phyloP scores from a whole-genome alignment of 2,329 filamentous ascomycete genomes.

The Exophiala lecanii-corni region DNA sequence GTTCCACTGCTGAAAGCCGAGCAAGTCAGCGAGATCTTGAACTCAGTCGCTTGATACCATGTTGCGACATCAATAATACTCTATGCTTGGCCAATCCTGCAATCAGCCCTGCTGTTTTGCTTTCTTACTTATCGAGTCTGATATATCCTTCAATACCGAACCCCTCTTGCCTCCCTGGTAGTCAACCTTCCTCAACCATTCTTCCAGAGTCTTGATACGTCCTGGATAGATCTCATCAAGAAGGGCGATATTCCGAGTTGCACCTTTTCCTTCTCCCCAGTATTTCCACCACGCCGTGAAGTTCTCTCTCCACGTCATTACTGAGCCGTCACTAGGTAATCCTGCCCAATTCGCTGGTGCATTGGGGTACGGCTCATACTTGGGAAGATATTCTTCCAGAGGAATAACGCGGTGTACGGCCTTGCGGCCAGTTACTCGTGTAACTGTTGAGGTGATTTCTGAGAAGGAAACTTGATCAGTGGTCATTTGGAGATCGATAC shows the following conservation, averaged over 20 bases:
- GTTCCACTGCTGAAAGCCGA: conserved; percentile 44
- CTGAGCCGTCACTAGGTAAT: conserved; percentile 27
- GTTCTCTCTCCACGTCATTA: conserved; percentile 41
- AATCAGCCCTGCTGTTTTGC: too few relatives aligned
- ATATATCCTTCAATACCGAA: too few relatives aligned
- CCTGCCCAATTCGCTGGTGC: conserved; percentile 6
- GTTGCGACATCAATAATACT: too few relatives aligned
- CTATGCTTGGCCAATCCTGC: too few relatives aligned
- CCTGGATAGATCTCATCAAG: conserved; percentile 49
- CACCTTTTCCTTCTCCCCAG: conserved; percentile 34
- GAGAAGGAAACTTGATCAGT: conserved; percentile 38
- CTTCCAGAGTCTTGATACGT: conserved; percentile 44
- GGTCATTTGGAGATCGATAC: conserved; percentile 42
- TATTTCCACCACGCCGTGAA: conserved; percentile 49
- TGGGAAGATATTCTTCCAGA: conserved; percentile 9
- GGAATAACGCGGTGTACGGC: conserved; percentile 29
- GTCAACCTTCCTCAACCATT: conserved; percentile 39
- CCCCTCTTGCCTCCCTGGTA: too few relatives aligned
- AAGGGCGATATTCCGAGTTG: conserved; percentile 43
- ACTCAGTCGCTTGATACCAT: conserved; percentile 34
- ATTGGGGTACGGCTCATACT: conserved; percentile 1
- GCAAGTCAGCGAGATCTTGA: conserved; percentile 51
- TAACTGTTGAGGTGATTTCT: conserved; percentile 39
- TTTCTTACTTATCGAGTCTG: too few relatives aligned
- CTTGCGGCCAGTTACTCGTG: conserved; percentile 38